Base-by-base conservation (phyloP, 768 basidiomycete genomes). In the Kwoniella dejecticola region DNA sequence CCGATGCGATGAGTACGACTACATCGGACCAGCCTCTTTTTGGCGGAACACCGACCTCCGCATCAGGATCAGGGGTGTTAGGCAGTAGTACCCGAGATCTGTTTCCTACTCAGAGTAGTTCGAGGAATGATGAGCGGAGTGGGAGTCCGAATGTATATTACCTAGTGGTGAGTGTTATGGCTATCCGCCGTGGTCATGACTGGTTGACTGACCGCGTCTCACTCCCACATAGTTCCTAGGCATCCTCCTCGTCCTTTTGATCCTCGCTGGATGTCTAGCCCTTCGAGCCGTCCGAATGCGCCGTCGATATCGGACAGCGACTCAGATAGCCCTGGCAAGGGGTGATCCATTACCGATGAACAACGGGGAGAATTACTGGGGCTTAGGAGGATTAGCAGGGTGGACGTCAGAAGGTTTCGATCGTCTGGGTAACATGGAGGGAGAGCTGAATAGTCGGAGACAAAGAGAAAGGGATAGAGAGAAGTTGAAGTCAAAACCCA, bases 121-220 rank as follows among this genome's bases (percentile, higher is more conserved):
- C 36, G 11, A 21, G 29, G 6, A 40, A 41, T 15, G 33, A 59
- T 26, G 47, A 19, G 5, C 36, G 54, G 26, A 52, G 45, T 15
- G 40, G 56, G 5, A 53, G 52, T n/a, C 60, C 70, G 17, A 75
- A 69, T 36, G 67, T 71, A 0, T 75, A 75, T 40, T 75, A 75
- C 52, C 62, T 75, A 29, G 73, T 75, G 15, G 73, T 75, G 50
- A 64, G 72, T 74, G 13, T 2, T 21, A 36, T 36, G 33, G 33
- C 7, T 36, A 15, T 36, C 33, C 7, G 7, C 33, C 7, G 15
- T 7, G 15, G 33, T 36, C 7, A 7, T 36, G 33, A 15, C 10
- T 44, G 13, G 12, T 23, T 19, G 4, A 29, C n/a, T 23, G n/a
- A n/a, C n/a, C n/a, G n/a, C n/a, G n/a, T n/a, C n/a, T n/a, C n/a